Base-by-base conservation (phyloP, 208 protist species). In the Acanthamoeba lenticulata region DNA sequence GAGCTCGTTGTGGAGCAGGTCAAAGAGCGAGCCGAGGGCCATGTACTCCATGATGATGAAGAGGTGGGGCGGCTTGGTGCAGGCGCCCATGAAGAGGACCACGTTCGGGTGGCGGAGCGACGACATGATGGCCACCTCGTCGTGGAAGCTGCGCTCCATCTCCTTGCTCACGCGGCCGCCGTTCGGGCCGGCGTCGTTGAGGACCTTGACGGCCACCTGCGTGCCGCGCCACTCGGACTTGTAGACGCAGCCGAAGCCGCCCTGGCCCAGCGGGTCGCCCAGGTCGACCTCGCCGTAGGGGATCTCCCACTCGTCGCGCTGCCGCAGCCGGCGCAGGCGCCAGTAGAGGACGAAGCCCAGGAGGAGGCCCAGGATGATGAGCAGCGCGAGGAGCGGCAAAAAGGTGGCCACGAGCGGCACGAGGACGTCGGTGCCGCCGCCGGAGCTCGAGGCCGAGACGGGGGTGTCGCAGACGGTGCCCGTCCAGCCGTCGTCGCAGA, bases 11-110 rank as follows among this genome's bases (percentile, higher is more conserved):
- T 90, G 83, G 7, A 57, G 29, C 74, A 85, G 6, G 36, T 93
- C 94, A 81, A 44, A 44, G 17, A 85, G 74, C n/a, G 74, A 85
- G 29, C 74, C 74, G 13, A 85, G 74, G 47, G 74, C 40, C 83
- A 90, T 69, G 55, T 52, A 90, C 83, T 90, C 83, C 83, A 67
- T 90, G 34, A 90, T 47, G 47, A 90, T 90, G 55, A 38, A 90
- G 19, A 90, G n/a, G 52, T 90, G 34, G 11, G 83, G 83, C 3
- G 83, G 83, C 55, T 65, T 38, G 19, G 55, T 69, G 57, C 83
- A 90, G 19, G 83, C 83, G 13, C 52, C 83, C 83, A 90, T 57
- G 55, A 90, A 90, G 32, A 69, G 83, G 24, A 90, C 83, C 49
- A 90, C 72, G 72, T 81, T 81, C 34, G 72, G 72, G 24, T 81